Base-by-base conservation (phyloP, 2,329 filamentous ascomycete genomes). In the Zymoseptoria passerinii region DNA sequence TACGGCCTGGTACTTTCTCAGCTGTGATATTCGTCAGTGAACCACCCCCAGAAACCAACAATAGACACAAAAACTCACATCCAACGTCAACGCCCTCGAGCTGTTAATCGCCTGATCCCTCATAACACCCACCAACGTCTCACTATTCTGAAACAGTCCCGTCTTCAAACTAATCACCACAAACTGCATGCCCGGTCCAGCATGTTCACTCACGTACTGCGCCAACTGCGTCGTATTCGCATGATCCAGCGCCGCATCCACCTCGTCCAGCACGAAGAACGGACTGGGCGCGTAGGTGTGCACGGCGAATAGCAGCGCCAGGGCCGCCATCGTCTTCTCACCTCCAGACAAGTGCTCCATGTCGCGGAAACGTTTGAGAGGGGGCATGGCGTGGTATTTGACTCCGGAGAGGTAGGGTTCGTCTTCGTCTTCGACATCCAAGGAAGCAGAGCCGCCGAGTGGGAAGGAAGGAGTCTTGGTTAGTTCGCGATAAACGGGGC, bases 321-420 rank as follows among this genome's bases (percentile, higher is more conserved):
- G 80, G 13, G 94, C 94, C 1, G 94, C 94, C 87, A 99, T 99
- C 0, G 94, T 99, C 80, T 99, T 99, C 76, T 99, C 94, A 57
- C 94, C 94, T 68, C 94, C 94, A 1, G 90, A 96, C 8, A 99
- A 79, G 72, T 96, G 94, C 74, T 99, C 94, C 94, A 99, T 99
- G 73, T 99, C 95, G 67, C 94, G 84, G 83, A 99, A 99, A 51
- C 94, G 90, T 78, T 99, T 99, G 62, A 96, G 84, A 1, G 94
- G 94, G 19, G 94, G 94, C 92, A 97, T 99, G 62, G 94, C 95
- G 72, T 97, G 92, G 75, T 99, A 99, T 71, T 96, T 96, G 75
- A 99, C 91, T 29, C 94, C 94, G 48, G 89, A 90, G 3, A 96
- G 83, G 73, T 97, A 99, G 0, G 94, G 94, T 69, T 95, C 92